A percentile compares a stretch with the other conserved stretches of the same genome.
These are phyloP conservation scores for Alternaria postmessia DNA, from an alignment of 2,329 filamentous ascomycete species.

Conservation along the genomic window DNA sequence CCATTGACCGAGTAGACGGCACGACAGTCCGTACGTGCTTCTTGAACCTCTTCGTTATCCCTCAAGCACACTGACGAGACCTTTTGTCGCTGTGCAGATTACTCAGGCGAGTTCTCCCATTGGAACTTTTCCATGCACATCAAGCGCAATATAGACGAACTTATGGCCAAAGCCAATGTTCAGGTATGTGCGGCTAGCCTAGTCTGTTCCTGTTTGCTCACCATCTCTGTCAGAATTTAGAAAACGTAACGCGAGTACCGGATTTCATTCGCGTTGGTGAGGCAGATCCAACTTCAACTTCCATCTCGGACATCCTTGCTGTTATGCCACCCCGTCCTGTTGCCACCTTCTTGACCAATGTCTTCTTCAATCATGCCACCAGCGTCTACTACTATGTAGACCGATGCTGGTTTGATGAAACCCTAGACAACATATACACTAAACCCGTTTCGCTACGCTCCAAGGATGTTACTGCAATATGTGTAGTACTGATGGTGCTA, in stretches of 20 bases:
- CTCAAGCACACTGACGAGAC: background rate
- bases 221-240: background rate
- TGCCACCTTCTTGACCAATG: slow-evolving; percentile 53
- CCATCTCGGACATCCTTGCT: slow-evolving; percentile 15
- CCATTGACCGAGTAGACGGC: slow-evolving; percentile 15
- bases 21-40: slow-evolving; percentile 18
- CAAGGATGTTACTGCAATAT: slow-evolving; percentile 27
- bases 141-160: slow-evolving; percentile 21
- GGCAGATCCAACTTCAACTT: slow-evolving; percentile 14
- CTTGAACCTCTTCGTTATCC: background rate
- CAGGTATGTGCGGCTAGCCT: background rate
- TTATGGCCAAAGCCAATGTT: slow-evolving; percentile 17
- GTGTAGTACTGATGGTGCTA: slow-evolving; percentile 54
- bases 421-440: slow-evolving; percentile 42
- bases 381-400: slow-evolving; percentile 57
- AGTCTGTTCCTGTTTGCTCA: background rate
- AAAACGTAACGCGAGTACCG: slow-evolving; percentile 9
- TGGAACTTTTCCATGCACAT: slow-evolving; percentile 27
- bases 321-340: slow-evolving; percentile 19
- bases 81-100: slow-evolving; percentile 11
- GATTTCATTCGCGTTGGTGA: slow-evolving; percentile 21
- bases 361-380: slow-evolving; percentile 55
- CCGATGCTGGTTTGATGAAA: slow-evolving; percentile 52
- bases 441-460: slow-evolving; percentile 2
- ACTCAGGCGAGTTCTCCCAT: slow-evolving; percentile 28